These are phyloP conservation scores for Arabidopsis hybrid DNA, from an alignment of 441 rosid genomes.

Conservation along the genomic window DNA sequence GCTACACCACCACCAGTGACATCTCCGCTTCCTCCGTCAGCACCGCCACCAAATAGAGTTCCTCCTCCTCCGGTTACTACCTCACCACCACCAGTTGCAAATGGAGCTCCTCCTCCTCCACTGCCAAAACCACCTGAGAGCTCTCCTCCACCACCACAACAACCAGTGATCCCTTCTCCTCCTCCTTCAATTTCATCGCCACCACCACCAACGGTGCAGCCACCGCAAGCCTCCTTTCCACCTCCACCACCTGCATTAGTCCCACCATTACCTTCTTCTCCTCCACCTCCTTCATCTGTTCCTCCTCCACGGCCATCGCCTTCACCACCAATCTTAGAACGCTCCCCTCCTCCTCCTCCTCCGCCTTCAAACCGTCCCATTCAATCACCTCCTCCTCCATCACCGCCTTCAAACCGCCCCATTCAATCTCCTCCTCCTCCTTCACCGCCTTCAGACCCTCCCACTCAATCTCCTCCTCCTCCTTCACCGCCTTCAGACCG, in stretches of 20 bases:
- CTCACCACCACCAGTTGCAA: constrained; percentile 32
- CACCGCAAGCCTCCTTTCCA: constrained; percentile 38
- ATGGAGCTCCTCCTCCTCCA: constrained; percentile 34
- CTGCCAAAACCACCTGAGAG: constrained; percentile 38
- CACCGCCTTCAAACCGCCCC: constrained; percentile 33
- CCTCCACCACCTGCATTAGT: constrained; percentile 52
- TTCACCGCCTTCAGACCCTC: constrained; percentile 34
- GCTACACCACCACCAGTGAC: constrained; percentile 40
- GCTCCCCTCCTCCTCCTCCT: constrained; percentile 59
- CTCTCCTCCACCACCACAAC: constrained; percentile 47
- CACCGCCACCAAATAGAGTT: constrained; percentile 33
- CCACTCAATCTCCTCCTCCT: constrained; percentile 39
- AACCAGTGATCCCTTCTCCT: constrained; percentile 47
- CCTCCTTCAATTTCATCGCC: constrained; percentile 43
- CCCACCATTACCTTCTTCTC: constrained; percentile 44
- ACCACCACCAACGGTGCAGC: constrained; percentile 20
- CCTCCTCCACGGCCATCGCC: constrained; percentile 59
- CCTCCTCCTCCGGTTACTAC: constrained; percentile 26
- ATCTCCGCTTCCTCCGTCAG: constrained; percentile 43
- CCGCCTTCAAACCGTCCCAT: constrained; percentile 55
- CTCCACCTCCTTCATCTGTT: constrained; percentile 52
- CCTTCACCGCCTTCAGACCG: constrained; percentile 45
- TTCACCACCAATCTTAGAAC: constrained; percentile 48
- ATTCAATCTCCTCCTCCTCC: constrained; percentile 49
- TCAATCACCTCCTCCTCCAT: constrained; percentile 56